Base-by-base conservation (phyloP, 495 filamentous ascomycete species). In the Penicillium cinerascens region DNA sequence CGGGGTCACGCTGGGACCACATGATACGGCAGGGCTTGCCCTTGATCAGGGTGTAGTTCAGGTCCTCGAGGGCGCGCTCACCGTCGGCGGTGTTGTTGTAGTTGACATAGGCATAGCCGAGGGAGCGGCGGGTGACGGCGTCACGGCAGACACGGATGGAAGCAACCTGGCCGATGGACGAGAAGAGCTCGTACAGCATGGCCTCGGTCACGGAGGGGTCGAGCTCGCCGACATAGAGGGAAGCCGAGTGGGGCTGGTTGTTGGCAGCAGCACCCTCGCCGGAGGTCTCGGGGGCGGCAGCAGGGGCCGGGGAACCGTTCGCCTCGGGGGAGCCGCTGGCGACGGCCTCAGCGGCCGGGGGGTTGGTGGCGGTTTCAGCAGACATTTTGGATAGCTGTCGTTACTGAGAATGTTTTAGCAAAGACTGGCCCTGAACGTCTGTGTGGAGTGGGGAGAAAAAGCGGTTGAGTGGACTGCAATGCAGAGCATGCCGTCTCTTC, bases 121-220 rank as follows among this genome's bases (percentile, higher is more conserved):
- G 89, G 54, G 93, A 99, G 71, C 95, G 93, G 66, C 93, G 90
- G 68, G 93, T 99, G 66, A 99, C 91, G 51, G 93, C 93, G 66
- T 99, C 93, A 73, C 93, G 93, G 84, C 93, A 99, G 71, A 99
- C 93, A 80, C 93, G 92, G 73, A 99, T 99, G 44, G 93, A 99
- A 58, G 93, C 93, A 65, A 99, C 93, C 69, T 95, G 91, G 63
- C 93, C 93, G 71, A 99, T 97, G 72, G 92, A 92, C 54, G 93
- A 97, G 84, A 99, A 99, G 26, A 99, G 89, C 84, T 99, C 95
- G 74, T 97, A 99, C 69, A 99, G 90, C 93, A 99, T 99, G 58
- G 93, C 93, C 82, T 99, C 93, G 49, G 93, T 99, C 67, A 99
- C 93, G 45, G 89, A 90, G 50, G 88, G 84, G 74, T 99, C 93